A percentile compares a stretch with the other conserved stretches of the same genome.
These are phyloP conservation scores for Xanthoconium purpureum DNA, from an alignment of 768 basidiomycete genomes.

Conservation along the genomic window DNA sequence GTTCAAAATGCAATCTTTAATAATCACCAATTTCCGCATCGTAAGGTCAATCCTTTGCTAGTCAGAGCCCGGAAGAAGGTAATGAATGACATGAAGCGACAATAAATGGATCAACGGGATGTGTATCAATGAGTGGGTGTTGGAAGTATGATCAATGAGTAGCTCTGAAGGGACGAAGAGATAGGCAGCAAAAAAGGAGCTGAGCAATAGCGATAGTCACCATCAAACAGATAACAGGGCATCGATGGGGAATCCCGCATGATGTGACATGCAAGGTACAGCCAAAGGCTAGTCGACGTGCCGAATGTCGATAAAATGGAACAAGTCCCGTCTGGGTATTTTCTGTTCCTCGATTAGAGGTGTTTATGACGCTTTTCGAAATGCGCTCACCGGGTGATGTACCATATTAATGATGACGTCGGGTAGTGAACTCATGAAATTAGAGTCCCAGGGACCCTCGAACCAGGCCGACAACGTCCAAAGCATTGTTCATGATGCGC, in stretches of 20 bases:
- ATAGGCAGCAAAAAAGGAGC: not conserved
- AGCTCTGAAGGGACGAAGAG: not conserved
- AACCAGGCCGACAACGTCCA: conserved; percentile 13
- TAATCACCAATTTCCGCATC: no score
- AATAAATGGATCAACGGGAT: no score
- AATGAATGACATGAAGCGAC: no score
- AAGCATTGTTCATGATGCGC: conserved; percentile 13
- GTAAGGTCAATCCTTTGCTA: no score
- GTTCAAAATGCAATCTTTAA: no score
- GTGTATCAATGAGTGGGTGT: no score
- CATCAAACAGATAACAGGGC: not conserved
- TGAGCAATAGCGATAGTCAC: not conserved
- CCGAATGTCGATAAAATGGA: no score
- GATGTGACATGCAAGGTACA: not conserved
- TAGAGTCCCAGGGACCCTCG: conserved; percentile 6
- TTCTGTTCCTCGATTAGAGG: not conserved
- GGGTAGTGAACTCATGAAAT: not conserved
- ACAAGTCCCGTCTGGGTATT: no score
- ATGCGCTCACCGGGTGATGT: not conserved
- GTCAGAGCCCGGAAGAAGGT: no score
- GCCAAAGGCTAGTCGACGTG: no score
- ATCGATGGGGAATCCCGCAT: not conserved
- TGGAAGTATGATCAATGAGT: not conserved
- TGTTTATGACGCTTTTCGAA: not conserved
- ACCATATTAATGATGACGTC: no score